Percentiles rank a stretch among this genome's conserved stretches.
phyloP scores from a whole-genome alignment of 208 protist species.

The Trypanosoma boissoni region DNA sequence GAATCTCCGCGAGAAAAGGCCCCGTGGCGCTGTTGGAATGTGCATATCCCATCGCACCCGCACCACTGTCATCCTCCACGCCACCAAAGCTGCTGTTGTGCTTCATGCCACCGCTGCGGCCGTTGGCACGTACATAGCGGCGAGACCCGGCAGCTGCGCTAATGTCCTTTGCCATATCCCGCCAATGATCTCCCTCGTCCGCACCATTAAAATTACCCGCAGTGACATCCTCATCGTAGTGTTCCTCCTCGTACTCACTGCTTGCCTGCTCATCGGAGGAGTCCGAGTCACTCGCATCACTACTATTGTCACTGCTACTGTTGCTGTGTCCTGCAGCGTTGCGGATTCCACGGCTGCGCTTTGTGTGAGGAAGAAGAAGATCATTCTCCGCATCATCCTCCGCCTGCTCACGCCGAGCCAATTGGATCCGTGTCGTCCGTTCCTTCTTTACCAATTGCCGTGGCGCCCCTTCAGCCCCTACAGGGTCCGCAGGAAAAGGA shows the following conservation, averaged over 20 bases:
- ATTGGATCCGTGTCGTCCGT: constrained; percentile 1
- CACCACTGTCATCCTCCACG: neutral
- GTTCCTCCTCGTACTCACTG: neutral
- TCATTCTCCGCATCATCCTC: neutral
- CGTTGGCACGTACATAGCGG: constrained; percentile 1
- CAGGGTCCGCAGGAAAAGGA: neutral
- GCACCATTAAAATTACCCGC: neutral
- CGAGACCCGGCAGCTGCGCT: no score
- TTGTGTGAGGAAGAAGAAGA: neutral
- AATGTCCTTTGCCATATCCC: constrained; percentile 16
- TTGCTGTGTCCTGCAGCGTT: neutral
- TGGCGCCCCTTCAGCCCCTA: neutral
- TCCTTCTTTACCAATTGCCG: constrained; percentile 1
- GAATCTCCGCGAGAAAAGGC: constrained; percentile 54
- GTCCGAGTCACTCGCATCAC: constrained; percentile 3
- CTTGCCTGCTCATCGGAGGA: neutral
- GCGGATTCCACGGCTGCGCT: neutral
- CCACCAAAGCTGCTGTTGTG: constrained; percentile 2
- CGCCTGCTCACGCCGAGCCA: neutral
- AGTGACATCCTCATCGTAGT: neutral
- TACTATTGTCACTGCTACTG: neutral
- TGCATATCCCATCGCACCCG: constrained; percentile 10
- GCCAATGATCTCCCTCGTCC: constrained; percentile 10
- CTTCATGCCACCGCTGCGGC: neutral
- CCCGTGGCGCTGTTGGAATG: constrained; percentile 29